Percentiles rank a stretch among this genome's conserved stretches.
phyloP scores from a whole-genome alignment of 805 yeast genomes.

The Candida sakaeoensis region DNA sequence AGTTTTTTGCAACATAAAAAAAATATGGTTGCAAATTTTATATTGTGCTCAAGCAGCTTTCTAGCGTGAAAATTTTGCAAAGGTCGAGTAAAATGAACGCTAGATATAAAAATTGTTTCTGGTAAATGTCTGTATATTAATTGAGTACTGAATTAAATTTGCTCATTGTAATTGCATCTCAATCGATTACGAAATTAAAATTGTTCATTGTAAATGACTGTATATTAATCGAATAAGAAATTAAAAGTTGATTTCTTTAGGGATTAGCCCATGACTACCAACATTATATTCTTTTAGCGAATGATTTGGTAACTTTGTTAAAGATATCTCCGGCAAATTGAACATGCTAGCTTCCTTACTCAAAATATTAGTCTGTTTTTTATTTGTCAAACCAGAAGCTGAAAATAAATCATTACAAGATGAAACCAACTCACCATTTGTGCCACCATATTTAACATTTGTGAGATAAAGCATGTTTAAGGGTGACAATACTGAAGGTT shows the following conservation, averaged over 20 bases:
- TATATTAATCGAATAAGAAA: too few species aligned
- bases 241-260: constrained; percentile 17
- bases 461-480: constrained; percentile 20
- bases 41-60: too few species aligned
- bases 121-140: too few species aligned
- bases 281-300: constrained; percentile 32
- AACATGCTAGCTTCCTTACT: constrained; percentile 17
- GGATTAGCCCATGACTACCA: constrained; percentile 36
- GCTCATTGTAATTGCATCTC: too few species aligned
- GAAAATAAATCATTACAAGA: background rate
- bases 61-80: too few species aligned
- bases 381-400: constrained; percentile 17
- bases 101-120: too few species aligned
- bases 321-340: constrained; percentile 22
- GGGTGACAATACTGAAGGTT: constrained; percentile 32
- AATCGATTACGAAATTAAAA: too few species aligned
- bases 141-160: too few species aligned
- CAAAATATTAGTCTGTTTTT: constrained; percentile 10
- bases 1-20: too few species aligned
- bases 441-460: constrained; percentile 15
- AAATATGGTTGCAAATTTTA: too few species aligned
- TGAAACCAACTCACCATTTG: constrained; percentile 6
- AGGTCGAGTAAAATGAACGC: too few species aligned
- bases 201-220: too few species aligned
- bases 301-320: constrained; percentile 28